Percentiles rank a stretch among this genome's conserved stretches.
Conservation (phyloP, 2,329 filamentous ascomycete species). For the Apiospora hydei region DNA sequence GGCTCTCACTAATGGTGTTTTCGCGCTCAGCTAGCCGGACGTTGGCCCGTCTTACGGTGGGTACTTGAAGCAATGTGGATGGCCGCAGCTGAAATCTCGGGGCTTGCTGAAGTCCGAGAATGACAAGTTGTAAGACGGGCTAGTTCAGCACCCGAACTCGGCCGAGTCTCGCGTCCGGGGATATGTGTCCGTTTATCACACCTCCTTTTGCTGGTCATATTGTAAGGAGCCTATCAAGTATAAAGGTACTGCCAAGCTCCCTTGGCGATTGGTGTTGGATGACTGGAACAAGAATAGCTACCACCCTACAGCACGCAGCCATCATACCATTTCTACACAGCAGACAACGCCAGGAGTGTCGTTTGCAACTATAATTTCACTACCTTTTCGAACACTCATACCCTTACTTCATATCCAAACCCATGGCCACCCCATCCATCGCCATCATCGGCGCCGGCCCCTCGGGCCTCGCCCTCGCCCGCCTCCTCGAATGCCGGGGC, state of each 20-base stretch:
- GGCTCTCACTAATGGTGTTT: too few relatives aligned
- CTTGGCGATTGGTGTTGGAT: too few relatives aligned
- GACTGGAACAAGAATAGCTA: too few relatives aligned
- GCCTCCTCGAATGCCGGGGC: conserved; percentile 55
- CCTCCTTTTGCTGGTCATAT: background rate
- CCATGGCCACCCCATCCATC: conserved; percentile 41
- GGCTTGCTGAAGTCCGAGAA: background rate
- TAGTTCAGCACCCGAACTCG: background rate
- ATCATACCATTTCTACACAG: too few relatives aligned
- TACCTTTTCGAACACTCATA: too few relatives aligned
- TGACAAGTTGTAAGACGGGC: background rate
- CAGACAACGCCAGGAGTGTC: too few relatives aligned
- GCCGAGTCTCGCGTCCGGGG: too few relatives aligned
- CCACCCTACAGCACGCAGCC: too few relatives aligned
- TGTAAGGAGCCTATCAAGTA: background rate
- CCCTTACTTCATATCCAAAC: background rate
- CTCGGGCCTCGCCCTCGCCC: conserved; percentile 57
- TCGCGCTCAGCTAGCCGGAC: too few relatives aligned
- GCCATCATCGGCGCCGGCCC: conserved; percentile 59
- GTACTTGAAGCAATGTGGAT: too few relatives aligned
- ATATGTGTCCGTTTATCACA: background rate
- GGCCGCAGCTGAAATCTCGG: background rate
- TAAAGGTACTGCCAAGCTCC: background rate
- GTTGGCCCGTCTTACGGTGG: too few relatives aligned
- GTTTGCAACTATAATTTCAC: background rate